A percentile compares a stretch with the other conserved stretches of the same genome.
Conservation (phyloP, 306 rosid genomes). For the Sesbania bispinosa region DNA sequence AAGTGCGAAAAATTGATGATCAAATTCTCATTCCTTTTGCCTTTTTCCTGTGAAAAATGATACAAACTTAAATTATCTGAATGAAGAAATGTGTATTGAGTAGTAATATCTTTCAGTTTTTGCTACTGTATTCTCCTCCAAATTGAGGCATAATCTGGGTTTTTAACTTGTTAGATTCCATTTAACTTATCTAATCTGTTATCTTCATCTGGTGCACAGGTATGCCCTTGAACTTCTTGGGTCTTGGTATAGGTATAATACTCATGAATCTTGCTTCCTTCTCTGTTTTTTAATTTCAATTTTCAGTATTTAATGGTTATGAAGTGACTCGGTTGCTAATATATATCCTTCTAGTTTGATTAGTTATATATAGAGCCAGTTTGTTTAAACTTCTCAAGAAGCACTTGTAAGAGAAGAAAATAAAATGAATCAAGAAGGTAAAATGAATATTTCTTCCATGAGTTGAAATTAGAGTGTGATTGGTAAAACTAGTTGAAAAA, state of each 20-base stretch:
- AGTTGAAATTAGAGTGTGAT: no score
- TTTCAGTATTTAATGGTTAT: constrained; percentile 2
- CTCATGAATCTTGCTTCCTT: constrained; percentile 5
- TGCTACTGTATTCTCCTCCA: not conserved
- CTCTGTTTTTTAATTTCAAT: not conserved
- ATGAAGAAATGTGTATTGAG: not conserved
- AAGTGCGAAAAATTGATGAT: not conserved
- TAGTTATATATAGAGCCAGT: not conserved
- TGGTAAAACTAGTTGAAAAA: no score
- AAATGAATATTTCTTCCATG: no score
- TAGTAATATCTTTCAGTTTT: not conserved
- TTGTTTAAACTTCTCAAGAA: no score
- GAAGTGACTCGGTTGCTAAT: not conserved
- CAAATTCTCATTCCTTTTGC: not conserved
- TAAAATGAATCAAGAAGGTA: no score
- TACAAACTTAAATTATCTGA: not conserved
- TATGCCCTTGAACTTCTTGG: constrained; percentile 83
- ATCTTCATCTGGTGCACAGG: constrained; percentile 48
- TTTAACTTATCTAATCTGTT: constrained; percentile 17
- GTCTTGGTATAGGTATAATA: constrained; percentile 82
- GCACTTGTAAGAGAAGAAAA: no score
- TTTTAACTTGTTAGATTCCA: not conserved
- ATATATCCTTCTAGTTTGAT: not conserved
- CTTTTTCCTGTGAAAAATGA: not conserved
- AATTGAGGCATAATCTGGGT: not conserved